These are phyloP conservation scores for Linanthus parryae DNA, from an alignment of 148 eudicot genomes.

Conservation along the genomic window DNA sequence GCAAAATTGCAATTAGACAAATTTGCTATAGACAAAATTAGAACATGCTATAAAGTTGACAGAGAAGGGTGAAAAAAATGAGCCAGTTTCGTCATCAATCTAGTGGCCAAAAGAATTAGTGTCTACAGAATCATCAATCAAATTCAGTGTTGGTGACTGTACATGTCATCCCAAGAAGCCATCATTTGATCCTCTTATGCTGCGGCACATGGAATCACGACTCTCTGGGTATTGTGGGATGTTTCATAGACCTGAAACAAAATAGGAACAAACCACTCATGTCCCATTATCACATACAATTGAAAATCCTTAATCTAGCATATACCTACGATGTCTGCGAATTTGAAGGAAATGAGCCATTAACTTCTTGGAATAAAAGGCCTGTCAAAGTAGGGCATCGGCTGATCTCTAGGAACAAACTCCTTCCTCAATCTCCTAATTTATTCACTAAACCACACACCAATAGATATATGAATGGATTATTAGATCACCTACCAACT, in stretches of 20 bases:
- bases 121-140: too few relatives aligned
- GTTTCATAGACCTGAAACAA: slow-evolving; percentile 51
- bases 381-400: slow-evolving; percentile 88
- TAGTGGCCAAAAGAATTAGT: too few relatives aligned
- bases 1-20: too few relatives aligned
- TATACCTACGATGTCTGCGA: neutral
- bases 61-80: too few relatives aligned
- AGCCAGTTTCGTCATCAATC: too few relatives aligned
- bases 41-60: too few relatives aligned
- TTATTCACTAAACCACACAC: too few relatives aligned
- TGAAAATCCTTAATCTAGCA: neutral
- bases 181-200: slow-evolving; percentile 75
- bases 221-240: slow-evolving; percentile 70
- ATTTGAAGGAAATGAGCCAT: neutral
- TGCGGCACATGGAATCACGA: slow-evolving; percentile 71
- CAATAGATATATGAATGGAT: too few relatives aligned
- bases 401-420: slow-evolving; percentile 83
- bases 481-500: too few relatives aligned
- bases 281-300: neutral
- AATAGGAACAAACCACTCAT: slow-evolving; percentile 1
- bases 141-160: slow-evolving; percentile 13
- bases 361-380: slow-evolving; percentile 82
- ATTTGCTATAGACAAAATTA: too few relatives aligned
- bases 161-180: slow-evolving; percentile 51
- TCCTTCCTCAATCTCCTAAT: slow-evolving; percentile 68